These are phyloP conservation scores for Orbilia ellipsospora DNA, from an alignment of 2,329 filamentous ascomycete genomes.

Conservation along the genomic window DNA sequence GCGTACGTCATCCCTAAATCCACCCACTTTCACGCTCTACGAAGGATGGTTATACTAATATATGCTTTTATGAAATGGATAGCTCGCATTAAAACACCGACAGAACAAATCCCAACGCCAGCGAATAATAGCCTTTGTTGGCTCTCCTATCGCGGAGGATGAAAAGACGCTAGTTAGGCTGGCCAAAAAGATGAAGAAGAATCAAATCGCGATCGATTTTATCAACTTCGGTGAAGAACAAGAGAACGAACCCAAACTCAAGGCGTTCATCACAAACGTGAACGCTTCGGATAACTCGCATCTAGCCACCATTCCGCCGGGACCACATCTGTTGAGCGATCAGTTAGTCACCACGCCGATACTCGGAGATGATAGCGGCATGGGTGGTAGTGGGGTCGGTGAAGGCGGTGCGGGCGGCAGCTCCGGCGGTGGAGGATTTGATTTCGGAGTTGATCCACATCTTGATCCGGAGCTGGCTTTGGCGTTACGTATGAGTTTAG, in stretches of 20 bases:
- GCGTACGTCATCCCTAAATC: constrained; percentile 70
- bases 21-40: not conserved
- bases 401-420: constrained; percentile 64
- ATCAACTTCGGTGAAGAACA: constrained; percentile 94
- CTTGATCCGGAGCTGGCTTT: constrained; percentile 94
- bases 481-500: constrained; percentile 95
- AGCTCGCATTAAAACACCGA: constrained; percentile 96
- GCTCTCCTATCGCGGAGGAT: constrained; percentile 88
- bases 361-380: constrained; percentile 80
- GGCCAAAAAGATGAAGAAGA: constrained; percentile 99
- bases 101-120: constrained; percentile 97
- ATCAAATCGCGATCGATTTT: constrained; percentile 91
- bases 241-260: constrained; percentile 87
- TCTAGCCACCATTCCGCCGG: constrained; percentile 88
- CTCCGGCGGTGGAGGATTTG: constrained; percentile 70
- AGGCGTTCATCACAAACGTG: constrained; percentile 91
- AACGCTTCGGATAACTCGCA: constrained; percentile 92
- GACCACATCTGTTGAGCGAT: constrained; percentile 90
- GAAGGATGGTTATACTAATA: not conserved
- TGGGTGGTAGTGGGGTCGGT: constrained; percentile 68
- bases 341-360: constrained; percentile 90
- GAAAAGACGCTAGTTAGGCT: constrained; percentile 89
- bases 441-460: constrained; percentile 89
- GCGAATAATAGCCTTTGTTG: constrained; percentile 96
- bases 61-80: constrained; percentile 32